Percentiles rank a stretch among this genome's conserved stretches.
Evolutionary conservation across 2,329 filamentous ascomycete genomes (phyloP).

Genomic region (Dryadomyces quercivorus): DNA sequence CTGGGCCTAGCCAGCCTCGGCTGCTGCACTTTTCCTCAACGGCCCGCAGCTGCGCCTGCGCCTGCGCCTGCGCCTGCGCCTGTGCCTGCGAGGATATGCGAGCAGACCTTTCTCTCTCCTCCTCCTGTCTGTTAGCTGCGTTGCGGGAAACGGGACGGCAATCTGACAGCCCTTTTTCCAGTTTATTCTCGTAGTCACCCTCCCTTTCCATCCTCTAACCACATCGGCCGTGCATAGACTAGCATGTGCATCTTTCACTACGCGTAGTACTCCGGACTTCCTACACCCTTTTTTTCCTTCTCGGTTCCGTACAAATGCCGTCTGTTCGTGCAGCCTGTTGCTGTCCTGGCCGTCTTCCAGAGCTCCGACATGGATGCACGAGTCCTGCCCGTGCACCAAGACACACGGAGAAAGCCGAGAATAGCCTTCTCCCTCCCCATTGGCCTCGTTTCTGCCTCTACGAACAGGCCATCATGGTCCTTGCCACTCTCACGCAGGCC

Average conservation of each 20-base stretch:
- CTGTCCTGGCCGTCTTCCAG: too few relatives aligned
- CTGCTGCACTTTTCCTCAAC: not conserved
- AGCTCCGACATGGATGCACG: too few relatives aligned
- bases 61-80: too few relatives aligned
- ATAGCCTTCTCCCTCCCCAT: too few relatives aligned
- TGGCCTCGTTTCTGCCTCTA: too few relatives aligned
- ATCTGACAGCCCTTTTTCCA: not conserved
- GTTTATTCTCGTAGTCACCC: not conserved
- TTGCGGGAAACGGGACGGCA: constrained; percentile 1
- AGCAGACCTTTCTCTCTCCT: not conserved
- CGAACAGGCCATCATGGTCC: too few relatives aligned
- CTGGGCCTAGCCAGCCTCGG: not conserved
- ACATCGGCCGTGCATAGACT: not conserved
- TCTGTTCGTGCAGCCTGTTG: too few relatives aligned
- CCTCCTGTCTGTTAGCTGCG: not conserved
- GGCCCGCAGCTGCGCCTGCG: not conserved
- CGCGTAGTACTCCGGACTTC: too few relatives aligned
- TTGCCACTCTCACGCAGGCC: not conserved
- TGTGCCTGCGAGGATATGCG: too few relatives aligned
- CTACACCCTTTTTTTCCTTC: too few relatives aligned
- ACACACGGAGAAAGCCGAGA: too few relatives aligned
- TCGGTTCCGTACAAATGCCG: not conserved
- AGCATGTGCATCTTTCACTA: not conserved
- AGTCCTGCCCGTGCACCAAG: too few relatives aligned
- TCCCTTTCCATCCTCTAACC: not conserved